phyloP scores from a whole-genome alignment of 805 yeast species.

The Lipomyces spencermartinsiae region DNA sequence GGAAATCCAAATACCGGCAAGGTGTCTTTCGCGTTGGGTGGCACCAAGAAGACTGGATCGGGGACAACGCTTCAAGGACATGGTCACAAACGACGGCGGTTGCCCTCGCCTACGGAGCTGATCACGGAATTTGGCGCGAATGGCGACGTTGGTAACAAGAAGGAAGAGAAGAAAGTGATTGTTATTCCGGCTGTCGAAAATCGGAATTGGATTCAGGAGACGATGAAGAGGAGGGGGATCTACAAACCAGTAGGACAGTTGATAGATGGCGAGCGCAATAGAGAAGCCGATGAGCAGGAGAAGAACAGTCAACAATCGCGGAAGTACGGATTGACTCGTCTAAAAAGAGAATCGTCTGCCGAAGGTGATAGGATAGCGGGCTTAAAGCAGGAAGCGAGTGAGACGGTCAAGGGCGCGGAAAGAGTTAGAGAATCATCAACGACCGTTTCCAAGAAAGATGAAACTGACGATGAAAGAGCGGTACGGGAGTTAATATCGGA shows the following conservation, averaged over 20 bases:
- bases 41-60: background rate
- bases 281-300: conserved; percentile 34
- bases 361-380: background rate
- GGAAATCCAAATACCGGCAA: conserved; percentile 13
- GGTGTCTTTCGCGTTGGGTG: conserved; percentile 16
- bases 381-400: background rate
- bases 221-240: conserved; percentile 21
- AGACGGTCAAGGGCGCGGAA: background rate
- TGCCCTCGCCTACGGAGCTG: conserved; percentile 21
- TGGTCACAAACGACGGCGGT: conserved; percentile 29
- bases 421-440: background rate
- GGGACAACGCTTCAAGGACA: conserved; percentile 19
- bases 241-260: conserved; percentile 32
- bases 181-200: conserved; percentile 34
- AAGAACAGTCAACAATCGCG: conserved; percentile 13
- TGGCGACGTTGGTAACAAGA: conserved; percentile 16
- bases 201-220: conserved; percentile 35
- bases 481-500: conserved; percentile 26
- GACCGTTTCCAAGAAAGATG: background rate
- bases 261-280: conserved; percentile 28
- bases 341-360: background rate
- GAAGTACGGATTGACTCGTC: conserved; percentile 22
- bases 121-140: conserved; percentile 31
- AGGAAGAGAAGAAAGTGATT: conserved; percentile 11
- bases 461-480: conserved; percentile 21